A percentile compares a stretch with the other conserved stretches of the same genome.
Conservation (phyloP, 2,329 filamentous ascomycete species). For the Fusarium odoratissimum region DNA sequence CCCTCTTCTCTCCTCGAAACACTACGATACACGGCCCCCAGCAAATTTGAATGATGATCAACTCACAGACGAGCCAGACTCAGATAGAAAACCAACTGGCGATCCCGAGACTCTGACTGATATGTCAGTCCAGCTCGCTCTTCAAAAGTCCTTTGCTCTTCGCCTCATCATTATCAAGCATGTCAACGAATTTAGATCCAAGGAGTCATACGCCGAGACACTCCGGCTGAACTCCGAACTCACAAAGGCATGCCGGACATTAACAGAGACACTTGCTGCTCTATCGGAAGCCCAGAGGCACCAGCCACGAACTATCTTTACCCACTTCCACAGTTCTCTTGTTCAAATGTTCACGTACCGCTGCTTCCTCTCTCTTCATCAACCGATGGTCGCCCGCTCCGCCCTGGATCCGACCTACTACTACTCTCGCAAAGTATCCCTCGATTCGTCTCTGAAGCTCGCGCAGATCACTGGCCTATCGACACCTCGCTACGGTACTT, state of each 20-base stretch:
- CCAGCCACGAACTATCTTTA: conserved; percentile 37
- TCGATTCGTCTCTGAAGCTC: conserved; percentile 56
- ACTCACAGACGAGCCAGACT: conserved; percentile 54
- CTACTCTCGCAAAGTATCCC: conserved; percentile 63
- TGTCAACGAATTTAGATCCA: conserved; percentile 59
- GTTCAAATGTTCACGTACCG: conserved; percentile 59
- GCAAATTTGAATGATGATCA: conserved; percentile 65
- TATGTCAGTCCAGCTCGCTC: conserved; percentile 61
- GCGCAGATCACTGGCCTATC: conserved; percentile 49
- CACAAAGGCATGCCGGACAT: conserved; percentile 51
- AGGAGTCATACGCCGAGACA: conserved; percentile 60
- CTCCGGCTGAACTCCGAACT: conserved; percentile 60
- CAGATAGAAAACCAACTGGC: conserved; percentile 17
- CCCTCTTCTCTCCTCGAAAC: conserved; percentile 57
- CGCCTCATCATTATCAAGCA: conserved; percentile 58
- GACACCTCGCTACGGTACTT: conserved; percentile 21
- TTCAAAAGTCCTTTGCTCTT: conserved; percentile 56
- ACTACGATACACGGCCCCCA: conserved; percentile 64
- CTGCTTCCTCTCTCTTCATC: conserved; percentile 65
- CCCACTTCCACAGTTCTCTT: conserved; percentile 56
- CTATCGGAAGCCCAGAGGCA: conserved; percentile 50
- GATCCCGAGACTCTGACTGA: conserved; percentile 50
- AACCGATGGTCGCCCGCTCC: conserved; percentile 59
- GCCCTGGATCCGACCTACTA: conserved; percentile 61
- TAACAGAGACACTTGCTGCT: conserved; percentile 49